These are phyloP conservation scores for Hibiscus trionum DNA, from an alignment of 345 rosid genomes.

Conservation along the genomic window DNA sequence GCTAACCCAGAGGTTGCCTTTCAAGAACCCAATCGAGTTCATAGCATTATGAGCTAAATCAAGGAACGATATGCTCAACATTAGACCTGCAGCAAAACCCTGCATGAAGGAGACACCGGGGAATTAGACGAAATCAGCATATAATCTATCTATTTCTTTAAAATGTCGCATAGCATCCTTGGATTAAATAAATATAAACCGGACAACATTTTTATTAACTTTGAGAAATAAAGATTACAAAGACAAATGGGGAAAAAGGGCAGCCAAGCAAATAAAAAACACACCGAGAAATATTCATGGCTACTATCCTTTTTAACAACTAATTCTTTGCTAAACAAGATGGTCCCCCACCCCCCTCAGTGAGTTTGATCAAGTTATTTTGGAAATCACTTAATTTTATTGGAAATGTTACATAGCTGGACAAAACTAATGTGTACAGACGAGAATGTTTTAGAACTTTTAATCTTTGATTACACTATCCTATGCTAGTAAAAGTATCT, in stretches of 20 bases:
- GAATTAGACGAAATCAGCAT: conserved; percentile 17
- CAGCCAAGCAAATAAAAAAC: background rate
- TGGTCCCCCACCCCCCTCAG: background rate
- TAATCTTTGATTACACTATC: background rate
- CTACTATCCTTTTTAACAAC: background rate
- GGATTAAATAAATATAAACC: background rate
- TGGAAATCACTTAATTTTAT: background rate
- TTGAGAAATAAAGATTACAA: background rate
- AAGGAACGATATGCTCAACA: conserved; percentile 95
- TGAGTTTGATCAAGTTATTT: background rate
- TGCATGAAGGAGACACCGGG: conserved; percentile 25
- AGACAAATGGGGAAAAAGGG: background rate
- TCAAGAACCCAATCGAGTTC: conserved; percentile 89
- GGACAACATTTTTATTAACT: background rate
- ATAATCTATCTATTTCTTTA: background rate
- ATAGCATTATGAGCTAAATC: conserved; percentile 98
- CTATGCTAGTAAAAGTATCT: background rate
- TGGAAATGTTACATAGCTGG: background rate
- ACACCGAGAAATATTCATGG: background rate
- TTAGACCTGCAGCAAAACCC: conserved; percentile 98
- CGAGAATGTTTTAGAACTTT: background rate
- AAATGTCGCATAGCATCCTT: background rate
- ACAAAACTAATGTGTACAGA: background rate
- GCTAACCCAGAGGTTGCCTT: conserved; percentile 93
- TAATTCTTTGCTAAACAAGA: background rate